Conservation (phyloP, 179 eudicot genomes). For the Vitellaria paradoxa region DNA sequence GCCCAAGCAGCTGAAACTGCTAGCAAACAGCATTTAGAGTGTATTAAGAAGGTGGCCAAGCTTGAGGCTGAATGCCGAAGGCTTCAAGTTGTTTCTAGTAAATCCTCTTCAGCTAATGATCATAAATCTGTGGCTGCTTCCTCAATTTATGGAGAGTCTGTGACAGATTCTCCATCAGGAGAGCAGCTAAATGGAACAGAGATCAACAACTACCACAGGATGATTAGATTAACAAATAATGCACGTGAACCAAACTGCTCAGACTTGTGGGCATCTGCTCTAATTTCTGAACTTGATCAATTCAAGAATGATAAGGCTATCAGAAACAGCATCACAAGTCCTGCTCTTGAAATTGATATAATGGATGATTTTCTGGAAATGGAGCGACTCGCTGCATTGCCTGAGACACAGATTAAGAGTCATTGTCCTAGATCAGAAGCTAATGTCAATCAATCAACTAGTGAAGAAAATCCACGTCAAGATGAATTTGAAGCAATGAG, state of each 20-base stretch:
- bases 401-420: conserved; percentile 29
- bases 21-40: conserved; percentile 71
- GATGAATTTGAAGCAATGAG: conserved; percentile 37
- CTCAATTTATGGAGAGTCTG: conserved; percentile 45
- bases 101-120: conserved; percentile 25
- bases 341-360: conserved; percentile 49
- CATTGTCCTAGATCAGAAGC: conserved; percentile 14
- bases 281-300: conserved; percentile 47
- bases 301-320: conserved; percentile 34
- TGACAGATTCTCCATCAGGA: conserved; percentile 59
- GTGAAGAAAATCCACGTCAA: conserved; percentile 28
- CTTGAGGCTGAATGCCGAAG: conserved; percentile 80
- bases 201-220: conserved; percentile 24
- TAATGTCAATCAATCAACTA: conserved; percentile 3
- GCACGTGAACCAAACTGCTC: conserved; percentile 21
- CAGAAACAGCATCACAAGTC: conserved; percentile 25
- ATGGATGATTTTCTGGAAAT: conserved; percentile 91
- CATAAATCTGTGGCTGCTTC: conserved; percentile 37
- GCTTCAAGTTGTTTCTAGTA: conserved; percentile 45
- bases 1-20: conserved; percentile 69
- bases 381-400: conserved; percentile 60
- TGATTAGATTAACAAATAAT: conserved; percentile 18
- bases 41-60: conserved; percentile 66
- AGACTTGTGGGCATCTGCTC: conserved; percentile 47
- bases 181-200: conserved; percentile 32